phyloP scores from a whole-genome alignment of 2,329 filamentous ascomycete species.

The Fusarium phyllophilum region DNA sequence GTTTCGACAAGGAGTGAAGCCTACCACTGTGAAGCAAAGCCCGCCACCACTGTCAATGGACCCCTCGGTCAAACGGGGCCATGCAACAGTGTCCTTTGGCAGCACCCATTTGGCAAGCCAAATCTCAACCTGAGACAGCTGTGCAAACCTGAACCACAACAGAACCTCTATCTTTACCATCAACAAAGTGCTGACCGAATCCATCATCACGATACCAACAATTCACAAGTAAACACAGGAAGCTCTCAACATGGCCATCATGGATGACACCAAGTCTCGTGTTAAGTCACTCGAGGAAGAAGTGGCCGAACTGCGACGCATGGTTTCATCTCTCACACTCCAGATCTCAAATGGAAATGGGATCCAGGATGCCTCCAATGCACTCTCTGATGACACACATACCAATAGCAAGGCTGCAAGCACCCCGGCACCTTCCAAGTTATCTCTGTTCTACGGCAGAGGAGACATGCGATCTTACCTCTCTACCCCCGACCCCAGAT shows the following conservation, averaged over 20 bases:
- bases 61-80: no score
- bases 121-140: no score
- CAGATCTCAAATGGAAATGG: neutral
- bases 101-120: neutral
- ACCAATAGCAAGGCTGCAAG: neutral
- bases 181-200: accelerated
- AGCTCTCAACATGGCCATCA: neutral
- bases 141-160: neutral
- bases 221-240: neutral
- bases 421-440: neutral
- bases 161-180: neutral
- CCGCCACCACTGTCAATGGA: neutral
- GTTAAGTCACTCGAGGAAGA: neutral
- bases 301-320: neutral
- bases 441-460: neutral
- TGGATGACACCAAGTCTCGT: neutral
- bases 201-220: neutral
- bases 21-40: neutral
- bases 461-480: neutral
- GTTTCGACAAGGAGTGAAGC: neutral
- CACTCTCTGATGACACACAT: no score
- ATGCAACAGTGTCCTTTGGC: neutral
- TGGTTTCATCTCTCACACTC: neutral
- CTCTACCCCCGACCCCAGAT: neutral
- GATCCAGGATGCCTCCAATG: no score